Evolutionary conservation across 108 stramenopile species (phyloP), one percentile per base, ranked within the genome.

Genomic region (Epithemia pelagica): DNA sequence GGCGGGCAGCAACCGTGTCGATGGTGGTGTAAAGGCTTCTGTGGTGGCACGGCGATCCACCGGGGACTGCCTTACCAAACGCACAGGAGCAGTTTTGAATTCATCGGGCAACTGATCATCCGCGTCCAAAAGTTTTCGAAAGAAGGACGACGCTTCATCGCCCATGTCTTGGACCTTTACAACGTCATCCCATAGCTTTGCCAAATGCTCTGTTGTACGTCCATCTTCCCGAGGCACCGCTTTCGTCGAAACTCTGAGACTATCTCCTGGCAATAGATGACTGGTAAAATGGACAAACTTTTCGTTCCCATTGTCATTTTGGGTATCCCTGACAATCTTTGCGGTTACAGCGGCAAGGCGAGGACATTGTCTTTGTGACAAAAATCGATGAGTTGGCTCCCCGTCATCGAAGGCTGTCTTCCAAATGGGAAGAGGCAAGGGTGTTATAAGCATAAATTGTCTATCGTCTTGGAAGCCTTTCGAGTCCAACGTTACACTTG

Each of bases 331-430:
- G 37, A 46, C 37, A 46, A 46, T 46, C 20, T 64, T 64, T 2
- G 78, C 78, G 7, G 65, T 62, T 25, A 89, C 74, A 22, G 83
- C 85, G 0, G 90, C 87, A 30, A 92, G 70, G 19, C 66, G 72
- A 2, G 90, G 85, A 28, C 77, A 76, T 54, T 92, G 90, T 55
- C 90, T 72, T 62, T 92, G 90, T 5, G 87, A 87, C 63, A 92
- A 53, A 64, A 92, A 88, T 30, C 86, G 82, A 71, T 87, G 82
- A 23, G 79, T 85, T 26, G 80, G 37, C 64, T 82, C 77, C 21
- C 58, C 54, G 21, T 73, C 32, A 53, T 32, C 67, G 58, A 77
- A 83, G n/a, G 32, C 69, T 46, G 37, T 46, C 56, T 71, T 78
- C 57, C 76, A 68, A 7, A 54, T 26, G 0, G 84, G 83, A 18